Base-by-base conservation (phyloP, 192 early-diverging fungal genomes). In the Coemansia sp. region DNA sequence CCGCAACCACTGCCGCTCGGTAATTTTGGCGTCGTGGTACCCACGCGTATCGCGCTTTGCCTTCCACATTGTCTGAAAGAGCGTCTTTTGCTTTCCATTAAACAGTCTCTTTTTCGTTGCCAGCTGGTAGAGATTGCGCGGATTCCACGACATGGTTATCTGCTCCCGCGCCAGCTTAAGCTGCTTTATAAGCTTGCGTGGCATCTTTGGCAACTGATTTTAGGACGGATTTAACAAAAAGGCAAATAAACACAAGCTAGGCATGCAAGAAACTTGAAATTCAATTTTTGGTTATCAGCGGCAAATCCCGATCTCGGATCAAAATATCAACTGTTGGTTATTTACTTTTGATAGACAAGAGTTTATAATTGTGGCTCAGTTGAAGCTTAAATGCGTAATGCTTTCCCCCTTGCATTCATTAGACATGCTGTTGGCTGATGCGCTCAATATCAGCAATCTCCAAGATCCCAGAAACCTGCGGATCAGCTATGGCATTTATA, bases 141-240 rank as follows among this genome's bases (percentile, higher is more conserved):
- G 88, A 84, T 94, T 86, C 97, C 97, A 98, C 40, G 93, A 93
- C 93, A 97, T 92, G 60, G 94, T 90, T 54, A 94, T 83, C 51
- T 96, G 86, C 60, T 84, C 74, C 58, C 87, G 79, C 55, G 79
- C 71, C 51, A 76, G 64, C 67, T 81, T 81, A 48, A 76, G 67
- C 53, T 56, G 48, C 26, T 17, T 66, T 31, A 58, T 60, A 14
- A 66, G 55, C 58, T 75, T 81, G 65, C 78, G 69, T 31, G 78
- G 71, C 78, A 80, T 80, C n/a, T 46, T 34, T 34, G 31, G 31
- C 31, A 9, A 8, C 6, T 34, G 31, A 34, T 34, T 34, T 34
- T 34, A 34, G 31, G 31, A 34, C 6, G 6, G 31, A 34, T 34
- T 34, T 34, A 34, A 34, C 31, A 34, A 34, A 34, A 34, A 34